Percentiles rank a stretch among this genome's conserved stretches.
Conservation (phyloP, 331 rosid genomes). For the Malus hybrid region DNA sequence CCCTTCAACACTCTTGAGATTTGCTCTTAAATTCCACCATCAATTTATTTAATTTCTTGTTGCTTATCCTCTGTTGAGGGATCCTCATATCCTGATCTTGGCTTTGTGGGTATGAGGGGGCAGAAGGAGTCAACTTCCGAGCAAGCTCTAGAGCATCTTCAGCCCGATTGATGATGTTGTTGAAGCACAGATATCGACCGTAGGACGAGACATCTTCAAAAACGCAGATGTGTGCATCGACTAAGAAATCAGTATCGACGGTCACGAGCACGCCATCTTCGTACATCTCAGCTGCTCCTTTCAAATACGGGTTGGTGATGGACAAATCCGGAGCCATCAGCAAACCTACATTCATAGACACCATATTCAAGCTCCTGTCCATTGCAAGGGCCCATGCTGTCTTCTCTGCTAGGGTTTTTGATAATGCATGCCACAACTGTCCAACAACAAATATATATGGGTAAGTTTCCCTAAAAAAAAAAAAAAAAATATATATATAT, state of each 20-base stretch:
- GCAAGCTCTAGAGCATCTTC: slow-evolving; percentile 65
- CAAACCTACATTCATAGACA: slow-evolving; percentile 52
- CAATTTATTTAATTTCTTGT: slow-evolving; percentile 76
- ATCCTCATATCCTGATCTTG: slow-evolving; percentile 28
- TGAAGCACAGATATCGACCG: slow-evolving; percentile 88
- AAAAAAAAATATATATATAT: no score
- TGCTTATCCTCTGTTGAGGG: slow-evolving; percentile 64
- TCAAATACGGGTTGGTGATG: slow-evolving; percentile 49
- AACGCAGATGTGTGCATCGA: slow-evolving; percentile 57
- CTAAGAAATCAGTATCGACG: slow-evolving; percentile 54
- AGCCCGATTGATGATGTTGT: slow-evolving; percentile 43
- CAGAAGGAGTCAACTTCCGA: slow-evolving; percentile 37
- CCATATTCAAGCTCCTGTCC: slow-evolving; percentile 90
- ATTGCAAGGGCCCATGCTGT: slow-evolving; percentile 85
- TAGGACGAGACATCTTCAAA: slow-evolving; percentile 69
- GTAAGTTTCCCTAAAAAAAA: not conserved
- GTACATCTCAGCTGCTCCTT: slow-evolving; percentile 98
- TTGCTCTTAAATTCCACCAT: slow-evolving; percentile 51
- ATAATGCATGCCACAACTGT: slow-evolving; percentile 84
- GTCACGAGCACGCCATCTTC: slow-evolving; percentile 76
- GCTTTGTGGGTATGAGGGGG: slow-evolving; percentile 39
- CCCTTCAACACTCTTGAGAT: slow-evolving; percentile 7
- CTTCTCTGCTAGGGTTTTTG: slow-evolving; percentile 77
- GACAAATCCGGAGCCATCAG: slow-evolving; percentile 42
- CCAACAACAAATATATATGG: not conserved